Base-by-base conservation (phyloP, 257 asterid species). In the Capsicum rhomboideum region DNA sequence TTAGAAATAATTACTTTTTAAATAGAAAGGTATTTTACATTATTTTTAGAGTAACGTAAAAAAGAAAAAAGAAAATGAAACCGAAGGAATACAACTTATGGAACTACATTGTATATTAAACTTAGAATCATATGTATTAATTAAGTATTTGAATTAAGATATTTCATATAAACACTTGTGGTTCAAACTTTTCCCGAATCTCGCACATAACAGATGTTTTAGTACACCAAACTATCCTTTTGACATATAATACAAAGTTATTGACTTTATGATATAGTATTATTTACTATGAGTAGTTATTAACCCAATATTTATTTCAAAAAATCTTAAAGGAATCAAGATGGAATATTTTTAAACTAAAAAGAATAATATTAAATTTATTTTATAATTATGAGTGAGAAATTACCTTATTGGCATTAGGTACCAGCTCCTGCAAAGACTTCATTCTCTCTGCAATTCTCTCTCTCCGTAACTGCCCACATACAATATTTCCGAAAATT, bases 381-480 rank as follows among this genome's bases (percentile, higher is more conserved):
- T 23, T 31, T 31, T 66, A 34, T 34, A 34, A 68, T 4, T 4
- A 68, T 52, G 78, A 9, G 44, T 49, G 46, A 16, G 26, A 16
- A 50, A 46, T 72, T 85, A 95, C 98, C 99, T 96, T 96, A 83
- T 96, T 96, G 61, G 93, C 98, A 86, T 96, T 94, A 68, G 99
- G 99, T 74, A 96, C 99, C 56, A 96, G 91, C 87, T 96, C 98
- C 86, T 96, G 98, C 71, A 96, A 86, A 6, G 93, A 87, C 94
- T 96, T 94, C 99, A 93, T 94, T 86, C 99, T 93, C 91, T 96
- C 98, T 85, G 99, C 99, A 89, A 96, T 96, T 83, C 99, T 93
- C 97, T 96, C 99, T 83, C 99, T 92, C n/a, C 99, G 91, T 86
- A 96, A 92, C 99, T 96, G 95, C 63, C 89, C 85, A 23, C 79